A percentile compares a stretch with the other conserved stretches of the same genome.
These are phyloP conservation scores for Phycomyces blakesleeanus DNA, from an alignment of 192 early-diverging fungal genomes.

Conservation along the genomic window DNA sequence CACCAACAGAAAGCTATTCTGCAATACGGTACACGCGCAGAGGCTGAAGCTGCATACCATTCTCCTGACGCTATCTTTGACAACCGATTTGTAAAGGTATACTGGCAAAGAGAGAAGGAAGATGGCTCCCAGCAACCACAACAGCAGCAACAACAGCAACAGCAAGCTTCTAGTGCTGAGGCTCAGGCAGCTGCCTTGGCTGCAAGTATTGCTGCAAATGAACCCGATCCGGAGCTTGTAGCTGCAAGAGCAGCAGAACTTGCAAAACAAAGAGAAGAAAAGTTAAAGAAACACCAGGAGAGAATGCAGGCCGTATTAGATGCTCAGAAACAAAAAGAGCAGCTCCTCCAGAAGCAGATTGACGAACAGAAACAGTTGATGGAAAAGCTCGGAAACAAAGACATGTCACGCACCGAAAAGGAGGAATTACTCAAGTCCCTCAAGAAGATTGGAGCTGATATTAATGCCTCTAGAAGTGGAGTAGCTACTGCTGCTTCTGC, in stretches of 20 bases:
- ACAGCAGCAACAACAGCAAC: neutral
- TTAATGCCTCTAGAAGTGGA: slow-evolving; percentile 29
- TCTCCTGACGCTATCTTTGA: slow-evolving; percentile 78
- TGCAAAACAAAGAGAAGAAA: slow-evolving; percentile 42
- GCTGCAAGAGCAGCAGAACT: slow-evolving; percentile 43
- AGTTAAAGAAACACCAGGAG: slow-evolving; percentile 48
- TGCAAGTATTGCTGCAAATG: slow-evolving; percentile 19
- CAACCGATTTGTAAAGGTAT: slow-evolving; percentile 87
- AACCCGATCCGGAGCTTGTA: slow-evolving; percentile 38
- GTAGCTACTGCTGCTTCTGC: neutral
- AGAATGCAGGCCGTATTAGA: slow-evolving; percentile 47
- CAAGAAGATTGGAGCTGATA: slow-evolving; percentile 42
- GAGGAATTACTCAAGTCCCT: slow-evolving; percentile 48
- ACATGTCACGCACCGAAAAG: slow-evolving; percentile 40
- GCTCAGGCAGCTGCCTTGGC: slow-evolving; percentile 2
- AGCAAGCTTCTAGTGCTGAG: neutral
- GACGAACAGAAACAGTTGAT: slow-evolving; percentile 61
- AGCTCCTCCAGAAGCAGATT: slow-evolving; percentile 56
- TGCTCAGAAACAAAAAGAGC: slow-evolving; percentile 55
- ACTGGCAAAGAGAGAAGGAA: slow-evolving; percentile 53
- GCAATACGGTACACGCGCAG: slow-evolving; percentile 55
- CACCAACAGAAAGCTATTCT: slow-evolving; percentile 54
- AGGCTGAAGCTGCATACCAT: slow-evolving; percentile 67
- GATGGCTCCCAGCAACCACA: slow-evolving; percentile 20
- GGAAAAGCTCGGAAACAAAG: slow-evolving; percentile 53